Percentiles rank a stretch among this genome's conserved stretches.
Conservation (phyloP, 106 monocot genomes). For the Vanilla planifolia region DNA sequence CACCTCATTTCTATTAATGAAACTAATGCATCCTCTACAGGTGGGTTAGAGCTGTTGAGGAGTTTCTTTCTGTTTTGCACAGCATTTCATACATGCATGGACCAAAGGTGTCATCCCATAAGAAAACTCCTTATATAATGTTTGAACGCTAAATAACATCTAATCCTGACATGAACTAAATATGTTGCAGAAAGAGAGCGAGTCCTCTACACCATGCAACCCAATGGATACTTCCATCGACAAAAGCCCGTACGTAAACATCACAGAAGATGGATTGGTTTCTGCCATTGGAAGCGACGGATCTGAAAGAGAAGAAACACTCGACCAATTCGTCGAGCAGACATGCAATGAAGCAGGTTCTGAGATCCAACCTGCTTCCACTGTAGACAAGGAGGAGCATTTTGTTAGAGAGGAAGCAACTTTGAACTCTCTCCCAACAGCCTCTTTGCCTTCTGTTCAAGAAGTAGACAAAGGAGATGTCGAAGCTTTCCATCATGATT, state of each 20-base stretch:
- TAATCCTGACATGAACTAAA: not conserved
- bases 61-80: conserved; percentile 61
- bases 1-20: too few relatives aligned
- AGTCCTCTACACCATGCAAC: conserved; percentile 22
- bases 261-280: conserved; percentile 72
- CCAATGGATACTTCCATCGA: conserved; percentile 64
- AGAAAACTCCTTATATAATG: not conserved
- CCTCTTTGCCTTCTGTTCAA: not conserved
- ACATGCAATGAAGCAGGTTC: not conserved
- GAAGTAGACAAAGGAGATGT: conserved; percentile 5
- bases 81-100: conserved; percentile 50
- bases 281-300: conserved; percentile 29
- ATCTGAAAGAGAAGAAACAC: conserved; percentile 2
- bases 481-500: conserved; percentile 5
- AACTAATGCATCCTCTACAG: conserved; percentile 29
- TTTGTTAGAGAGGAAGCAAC: not conserved
- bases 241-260: conserved; percentile 70
- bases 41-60: conserved; percentile 84
- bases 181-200: conserved; percentile 19
- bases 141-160: not conserved
- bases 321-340: not conserved
- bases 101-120: conserved; percentile 32
- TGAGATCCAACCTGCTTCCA: not conserved
- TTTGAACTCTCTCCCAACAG: not conserved
- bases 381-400: not conserved